Base-by-base conservation (phyloP, 805 yeast species). In the Candida chilensis region DNA sequence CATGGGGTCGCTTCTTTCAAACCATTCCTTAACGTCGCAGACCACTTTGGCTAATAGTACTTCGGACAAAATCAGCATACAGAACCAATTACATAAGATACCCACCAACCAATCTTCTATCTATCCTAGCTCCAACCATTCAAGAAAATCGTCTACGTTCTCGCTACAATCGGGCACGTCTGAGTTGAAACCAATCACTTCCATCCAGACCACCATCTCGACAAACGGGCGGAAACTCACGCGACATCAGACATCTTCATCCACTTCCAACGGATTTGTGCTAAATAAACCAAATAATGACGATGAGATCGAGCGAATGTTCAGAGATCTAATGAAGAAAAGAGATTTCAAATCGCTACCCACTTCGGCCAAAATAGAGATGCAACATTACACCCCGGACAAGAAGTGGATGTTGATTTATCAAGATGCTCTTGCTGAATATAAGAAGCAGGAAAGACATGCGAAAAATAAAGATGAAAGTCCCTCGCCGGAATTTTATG, bases 351-450 rank as follows among this genome's bases (percentile, higher is more conserved):
- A 63, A 29, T 62, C 69, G 21, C 57, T 81, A 19, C 84, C 95
- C 0, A 73, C 72, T 16, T 72, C 71, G 30, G 95, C 92, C 3
- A 77, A 78, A 40, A 69, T 64, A 33, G 92, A 84, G 46, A 76
- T 90, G 82, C 64, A 74, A 44, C 71, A 69, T 41, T 87, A 81
- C 47, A 71, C 81, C 26, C 59, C 73, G 0, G 84, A 80, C 29
- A 84, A 86, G 44, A 90, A 90, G 54, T 87, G 96, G 95, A 77
- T 84, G 79, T 66, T 88, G 40, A 79, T 88, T 24, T 75, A 81
- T 40, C 96, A 88, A 51, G 95, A 87, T 50, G 75, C 80, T 16
- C 66, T 84, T 27, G 71, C 88, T 5, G 96, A 87, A 44, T 64
- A 64, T 44, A 80, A 79, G 44, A 74, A 79, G 40, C 51, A 49